Evolutionary conservation across 2,329 filamentous ascomycete species (phyloP), one percentile per base, ranked within the genome.

Genomic region (Penicillium sp.): DNA sequence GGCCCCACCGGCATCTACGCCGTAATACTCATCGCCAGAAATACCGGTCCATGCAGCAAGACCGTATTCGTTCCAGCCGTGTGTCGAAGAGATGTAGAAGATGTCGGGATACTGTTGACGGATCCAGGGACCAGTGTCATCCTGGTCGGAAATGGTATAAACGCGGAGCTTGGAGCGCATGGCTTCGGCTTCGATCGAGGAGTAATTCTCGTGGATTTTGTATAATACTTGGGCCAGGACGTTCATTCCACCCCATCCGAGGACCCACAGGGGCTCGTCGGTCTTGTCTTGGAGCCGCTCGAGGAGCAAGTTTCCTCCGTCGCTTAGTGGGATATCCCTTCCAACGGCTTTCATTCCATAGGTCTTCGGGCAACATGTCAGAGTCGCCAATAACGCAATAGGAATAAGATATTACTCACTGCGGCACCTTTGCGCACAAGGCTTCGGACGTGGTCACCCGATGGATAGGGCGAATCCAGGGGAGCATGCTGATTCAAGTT

Each of bases 61-160:
- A 2, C 72, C 74, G 54, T 85, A 85, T 44, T 79, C 70, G 57
- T 80, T 80, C 76, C 77, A 85, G 6, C 75, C 80, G 60, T 85
- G 82, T 1, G 83, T 65, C 0, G 78, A 81, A 13, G 70, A 71
- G 49, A 85, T 82, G 64, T 82, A 84, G 58, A 81, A 79, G 6
- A 85, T 62, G 24, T 80, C 75, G 0, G 82, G 80, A 53, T 77
- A 84, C 2, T 73, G 75, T 42, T 71, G 67, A 15, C 82, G 76
- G 33, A 85, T 79, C 81, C 81, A 85, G 0, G 75, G 66, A 0
- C 80, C 81, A 0, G 79, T 77, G 54, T 85, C 77, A 54, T 85
- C 82, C 57, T 85, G 82, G 56, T 85, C 82, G 6, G 80, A 83
- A 49, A 85, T 83, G 33, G 81, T 69, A 62, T 83, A 83, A 8